Percentiles rank a stretch among this genome's conserved stretches.
These are phyloP conservation scores for Fusarium oxysporum DNA, from an alignment of 2,329 filamentous ascomycete genomes.

Conservation along the genomic window DNA sequence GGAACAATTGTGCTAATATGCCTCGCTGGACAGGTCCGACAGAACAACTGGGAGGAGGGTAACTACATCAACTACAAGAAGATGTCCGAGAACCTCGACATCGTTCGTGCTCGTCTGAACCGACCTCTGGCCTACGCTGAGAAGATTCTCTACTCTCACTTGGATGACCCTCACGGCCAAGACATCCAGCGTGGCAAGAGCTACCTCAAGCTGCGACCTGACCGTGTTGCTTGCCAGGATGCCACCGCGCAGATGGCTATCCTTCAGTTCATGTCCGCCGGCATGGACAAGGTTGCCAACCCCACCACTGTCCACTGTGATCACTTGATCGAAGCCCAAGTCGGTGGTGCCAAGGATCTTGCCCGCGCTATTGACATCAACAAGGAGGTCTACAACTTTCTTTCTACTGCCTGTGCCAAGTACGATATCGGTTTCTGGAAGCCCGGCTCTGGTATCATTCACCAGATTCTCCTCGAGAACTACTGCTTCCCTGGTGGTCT, in stretches of 20 bases:
- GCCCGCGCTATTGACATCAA: constrained; percentile 91
- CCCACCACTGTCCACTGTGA: constrained; percentile 98
- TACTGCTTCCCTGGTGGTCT: constrained; percentile 99
- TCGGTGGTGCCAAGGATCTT: constrained; percentile 94
- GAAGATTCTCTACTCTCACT: constrained; percentile 99
- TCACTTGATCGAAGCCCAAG: constrained; percentile 97
- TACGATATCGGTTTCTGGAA: constrained; percentile 99
- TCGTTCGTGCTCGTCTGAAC: constrained; percentile 91
- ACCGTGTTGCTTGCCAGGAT: constrained; percentile 99
- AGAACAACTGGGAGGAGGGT: constrained; percentile 95
- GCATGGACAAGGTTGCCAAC: constrained; percentile 94
- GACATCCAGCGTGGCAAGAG: constrained; percentile 96
- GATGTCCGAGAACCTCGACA: constrained; percentile 96
- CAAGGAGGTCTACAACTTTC: constrained; percentile 99
- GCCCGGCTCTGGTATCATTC: constrained; percentile 98
- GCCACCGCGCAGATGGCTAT: constrained; percentile 99
- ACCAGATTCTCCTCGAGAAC: constrained; percentile 98
- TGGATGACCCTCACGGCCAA: constrained; percentile 95
- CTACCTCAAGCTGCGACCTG: constrained; percentile 95
- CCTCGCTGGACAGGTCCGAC: constrained; percentile 71
- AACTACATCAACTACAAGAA: constrained; percentile 99
- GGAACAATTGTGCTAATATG: constrained; percentile 31
- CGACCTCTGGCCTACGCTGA: constrained; percentile 94
- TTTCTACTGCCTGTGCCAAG: constrained; percentile 93
- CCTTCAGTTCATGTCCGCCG: constrained; percentile 99